Conservation (phyloP, 306 rosid species). For the Phaseolus lunatus region DNA sequence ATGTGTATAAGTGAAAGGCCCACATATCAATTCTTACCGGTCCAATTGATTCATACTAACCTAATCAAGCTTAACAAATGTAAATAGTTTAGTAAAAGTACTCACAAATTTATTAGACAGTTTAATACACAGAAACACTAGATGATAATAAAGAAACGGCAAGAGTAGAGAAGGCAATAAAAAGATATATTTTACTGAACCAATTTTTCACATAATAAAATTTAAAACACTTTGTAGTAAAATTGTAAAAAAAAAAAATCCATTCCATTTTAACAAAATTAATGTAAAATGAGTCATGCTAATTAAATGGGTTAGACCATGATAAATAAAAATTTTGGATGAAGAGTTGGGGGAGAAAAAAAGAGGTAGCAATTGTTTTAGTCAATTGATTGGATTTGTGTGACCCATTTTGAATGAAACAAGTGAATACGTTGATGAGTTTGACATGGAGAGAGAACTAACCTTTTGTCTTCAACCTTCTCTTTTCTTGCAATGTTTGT, state of each 20-base stretch:
- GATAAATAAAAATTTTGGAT: neutral
- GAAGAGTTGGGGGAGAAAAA: neutral
- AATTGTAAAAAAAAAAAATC: no score
- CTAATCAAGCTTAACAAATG: neutral
- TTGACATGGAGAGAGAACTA: neutral
- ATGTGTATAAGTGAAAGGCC: neutral
- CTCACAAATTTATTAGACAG: no score
- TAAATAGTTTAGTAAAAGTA: no score
- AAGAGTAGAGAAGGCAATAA: no score
- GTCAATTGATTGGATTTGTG: neutral
- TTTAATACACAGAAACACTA: no score
- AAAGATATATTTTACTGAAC: no score
- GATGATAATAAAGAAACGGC: no score
- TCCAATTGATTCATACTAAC: neutral
- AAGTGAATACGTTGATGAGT: neutral
- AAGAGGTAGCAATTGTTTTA: neutral
- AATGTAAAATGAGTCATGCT: no score
- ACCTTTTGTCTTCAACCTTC: conserved; percentile 6
- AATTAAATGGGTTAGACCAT: no score
- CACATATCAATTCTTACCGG: neutral
- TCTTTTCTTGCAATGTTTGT: neutral
- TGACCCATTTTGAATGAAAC: neutral
- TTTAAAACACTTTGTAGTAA: no score
- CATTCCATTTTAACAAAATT: no score
- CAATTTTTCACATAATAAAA: no score